Percentiles rank a stretch among this genome's conserved stretches.
phyloP scores from a whole-genome alignment of 164 flowering plant genomes.

The Saururus chinensis region DNA sequence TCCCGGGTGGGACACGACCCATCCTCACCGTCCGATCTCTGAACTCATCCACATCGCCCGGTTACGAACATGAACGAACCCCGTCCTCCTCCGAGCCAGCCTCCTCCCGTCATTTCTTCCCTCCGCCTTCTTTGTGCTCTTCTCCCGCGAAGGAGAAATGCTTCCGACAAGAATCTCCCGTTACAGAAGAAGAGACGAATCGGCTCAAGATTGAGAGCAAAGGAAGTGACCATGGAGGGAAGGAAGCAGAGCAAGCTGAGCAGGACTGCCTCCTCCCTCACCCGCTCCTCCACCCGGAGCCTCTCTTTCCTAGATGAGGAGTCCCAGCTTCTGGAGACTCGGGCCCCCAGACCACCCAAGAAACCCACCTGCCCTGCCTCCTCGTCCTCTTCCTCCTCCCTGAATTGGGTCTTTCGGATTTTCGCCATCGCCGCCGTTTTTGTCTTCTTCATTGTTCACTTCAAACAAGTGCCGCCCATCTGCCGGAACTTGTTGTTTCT shows the following conservation, averaged over 20 bases:
- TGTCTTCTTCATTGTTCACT: slow-evolving; percentile 25
- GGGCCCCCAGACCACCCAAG: slow-evolving; percentile 2
- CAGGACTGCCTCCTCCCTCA: slow-evolving; percentile 68
- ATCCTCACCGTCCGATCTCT: no score
- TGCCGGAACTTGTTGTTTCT: slow-evolving; percentile 49
- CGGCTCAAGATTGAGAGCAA: background rate
- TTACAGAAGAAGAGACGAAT: slow-evolving; percentile 15
- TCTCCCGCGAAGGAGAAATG: no score
- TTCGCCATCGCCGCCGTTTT: slow-evolving; percentile 1
- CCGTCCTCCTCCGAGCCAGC: no score
- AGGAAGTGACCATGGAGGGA: slow-evolving; percentile 36
- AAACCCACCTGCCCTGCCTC: slow-evolving; percentile 23
- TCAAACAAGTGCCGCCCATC: slow-evolving; percentile 38
- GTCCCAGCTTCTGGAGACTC: slow-evolving; percentile 16
- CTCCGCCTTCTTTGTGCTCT: no score
- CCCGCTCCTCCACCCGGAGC: slow-evolving; percentile 75
- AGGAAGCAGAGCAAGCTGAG: slow-evolving; percentile 54
- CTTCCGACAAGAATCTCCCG: slow-evolving; percentile 19
- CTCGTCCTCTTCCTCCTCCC: background rate
- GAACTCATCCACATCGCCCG: no score
- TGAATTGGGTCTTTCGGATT: background rate
- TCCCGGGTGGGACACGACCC: no score
- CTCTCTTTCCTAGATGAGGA: slow-evolving; percentile 42
- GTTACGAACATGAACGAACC: no score
- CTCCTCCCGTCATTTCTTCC: no score